Evolutionary conservation across 2,329 filamentous ascomycete species (phyloP).

Genomic region (Pseudogymnoascus sp.): DNA sequence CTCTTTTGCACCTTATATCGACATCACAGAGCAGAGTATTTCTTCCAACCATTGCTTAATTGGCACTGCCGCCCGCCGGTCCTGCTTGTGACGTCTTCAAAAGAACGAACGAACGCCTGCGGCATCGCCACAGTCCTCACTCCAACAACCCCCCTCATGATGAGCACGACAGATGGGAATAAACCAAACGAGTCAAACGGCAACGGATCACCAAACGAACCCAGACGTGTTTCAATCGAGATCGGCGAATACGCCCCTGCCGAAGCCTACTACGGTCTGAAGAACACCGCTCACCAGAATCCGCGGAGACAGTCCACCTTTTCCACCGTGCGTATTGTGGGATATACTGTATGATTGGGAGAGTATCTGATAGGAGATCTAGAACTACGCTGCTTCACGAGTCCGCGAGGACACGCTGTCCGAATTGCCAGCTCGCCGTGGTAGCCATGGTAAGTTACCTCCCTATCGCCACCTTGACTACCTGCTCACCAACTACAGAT

Average conservation of each 20-base stretch:
- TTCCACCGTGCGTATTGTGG: conserved; percentile 20
- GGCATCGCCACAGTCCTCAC: background rate
- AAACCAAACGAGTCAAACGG: background rate
- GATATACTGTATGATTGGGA: conserved; percentile 15
- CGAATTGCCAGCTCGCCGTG: conserved; percentile 20
- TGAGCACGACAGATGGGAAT: conserved; percentile 1
- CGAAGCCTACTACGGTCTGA: conserved; percentile 25
- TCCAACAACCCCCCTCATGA: background rate
- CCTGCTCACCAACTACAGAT: conserved; percentile 43
- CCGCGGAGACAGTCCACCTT: conserved; percentile 25
- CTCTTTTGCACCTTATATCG: background rate
- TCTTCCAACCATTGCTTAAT: background rate
- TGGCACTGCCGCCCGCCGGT: background rate
- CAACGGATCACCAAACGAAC: background rate
- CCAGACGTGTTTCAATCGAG: conserved; percentile 19
- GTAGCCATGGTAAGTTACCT: conserved; percentile 25
- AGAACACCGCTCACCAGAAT: conserved; percentile 20
- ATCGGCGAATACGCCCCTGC: conserved; percentile 25
- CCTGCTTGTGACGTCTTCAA: background rate
- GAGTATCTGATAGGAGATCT: conserved; percentile 16
- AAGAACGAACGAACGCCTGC: background rate
- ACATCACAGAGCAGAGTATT: background rate
- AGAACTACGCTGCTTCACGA: conserved; percentile 16
- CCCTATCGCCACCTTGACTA: conserved; percentile 8
- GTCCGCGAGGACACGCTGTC: conserved; percentile 9